Evolutionary conservation across 2,329 filamentous ascomycete species (phyloP).

Genomic region (Xylariaceae sp.): DNA sequence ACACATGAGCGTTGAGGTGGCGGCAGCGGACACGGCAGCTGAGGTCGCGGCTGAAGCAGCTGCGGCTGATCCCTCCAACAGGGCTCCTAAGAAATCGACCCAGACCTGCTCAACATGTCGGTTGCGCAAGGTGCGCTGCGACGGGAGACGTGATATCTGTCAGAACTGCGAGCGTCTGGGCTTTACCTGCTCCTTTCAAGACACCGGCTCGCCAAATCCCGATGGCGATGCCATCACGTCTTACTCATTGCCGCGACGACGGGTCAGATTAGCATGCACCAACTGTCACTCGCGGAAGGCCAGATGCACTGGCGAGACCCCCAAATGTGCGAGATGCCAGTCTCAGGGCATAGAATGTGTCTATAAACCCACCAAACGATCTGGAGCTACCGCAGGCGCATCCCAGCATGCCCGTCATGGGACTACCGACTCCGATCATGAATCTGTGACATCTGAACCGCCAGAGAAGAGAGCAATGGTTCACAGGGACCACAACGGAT

Average conservation of each 20-base stretch:
- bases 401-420: slow-evolving; percentile 14
- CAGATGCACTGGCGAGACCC: slow-evolving; percentile 53
- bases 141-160: slow-evolving; percentile 49
- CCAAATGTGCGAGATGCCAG: slow-evolving; percentile 49
- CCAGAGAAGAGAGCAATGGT: slow-evolving; percentile 28
- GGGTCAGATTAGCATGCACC: slow-evolving; percentile 53
- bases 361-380: slow-evolving; percentile 38
- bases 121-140: slow-evolving; percentile 55
- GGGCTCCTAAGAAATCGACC: slow-evolving; percentile 28
- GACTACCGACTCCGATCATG: slow-evolving; percentile 27
- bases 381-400: slow-evolving; percentile 20
- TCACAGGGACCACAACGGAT: slow-evolving; percentile 26
- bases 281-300: slow-evolving; percentile 57
- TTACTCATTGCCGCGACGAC: slow-evolving; percentile 45
- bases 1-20: slow-evolving; percentile 31
- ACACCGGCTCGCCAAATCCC: slow-evolving; percentile 32
- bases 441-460: slow-evolving; percentile 29
- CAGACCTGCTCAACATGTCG: slow-evolving; percentile 51
- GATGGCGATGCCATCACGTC: slow-evolving; percentile 32
- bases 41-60: slow-evolving; percentile 30
- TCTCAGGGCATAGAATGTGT: slow-evolving; percentile 52
- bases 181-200: slow-evolving; percentile 54
- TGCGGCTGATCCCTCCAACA: slow-evolving; percentile 28
- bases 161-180: slow-evolving; percentile 56
- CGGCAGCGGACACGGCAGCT: slow-evolving; percentile 29